Base-by-base conservation (phyloP, 2,329 filamentous ascomycete genomes). In the Raffaelea ambrosiae region DNA sequence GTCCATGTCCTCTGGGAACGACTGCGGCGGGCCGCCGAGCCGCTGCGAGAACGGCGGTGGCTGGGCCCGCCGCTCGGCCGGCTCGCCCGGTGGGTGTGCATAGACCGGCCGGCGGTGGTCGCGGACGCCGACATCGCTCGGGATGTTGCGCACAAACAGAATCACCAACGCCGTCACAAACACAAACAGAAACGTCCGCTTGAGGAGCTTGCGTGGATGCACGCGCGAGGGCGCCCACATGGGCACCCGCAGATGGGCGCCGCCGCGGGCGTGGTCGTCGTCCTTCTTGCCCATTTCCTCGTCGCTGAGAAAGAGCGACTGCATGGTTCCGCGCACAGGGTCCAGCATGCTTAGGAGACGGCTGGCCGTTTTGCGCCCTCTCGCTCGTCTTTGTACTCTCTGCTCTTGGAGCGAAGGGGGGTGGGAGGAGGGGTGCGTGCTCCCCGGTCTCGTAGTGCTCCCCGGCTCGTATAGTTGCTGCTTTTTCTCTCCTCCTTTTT, bases 91-190 rank as follows among this genome's bases (percentile, higher is more conserved):
- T n/a, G n/a, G n/a, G 21, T 59, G 54, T 1, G 51, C 44, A 51
- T 69, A 71, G 11, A 59, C 54, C 4, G 69, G 68, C 22, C 63
- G 67, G 41, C 65, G 66, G 51, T 60, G 64, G 48, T 63, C 63
- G 26, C 62, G 60, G 43, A 67, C 55, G 22, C 66, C 61, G 51
- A 73, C 55, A 51, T 66, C 57, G 55, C 66, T 60, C 9, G 82
- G 81, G 48, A 86, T 76, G 59, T 83, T 77, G 55, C 76, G 74
- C 58, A 84, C 64, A 58, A 88, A 78, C 52, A 86, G 65, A 60
- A 84, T 84, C 20, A 88, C 51, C 23, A 74, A 59, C 33, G 74
- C 59, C 42, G 73, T 63, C 31, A 74, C 67, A 42, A 75, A 47
- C 4, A 74, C 45, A 33, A 66, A 69, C 5, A 77, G 48, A 14